Evolutionary conservation across 345 rosid genomes (phyloP).

Genomic region (Hypericum androsaemum): DNA sequence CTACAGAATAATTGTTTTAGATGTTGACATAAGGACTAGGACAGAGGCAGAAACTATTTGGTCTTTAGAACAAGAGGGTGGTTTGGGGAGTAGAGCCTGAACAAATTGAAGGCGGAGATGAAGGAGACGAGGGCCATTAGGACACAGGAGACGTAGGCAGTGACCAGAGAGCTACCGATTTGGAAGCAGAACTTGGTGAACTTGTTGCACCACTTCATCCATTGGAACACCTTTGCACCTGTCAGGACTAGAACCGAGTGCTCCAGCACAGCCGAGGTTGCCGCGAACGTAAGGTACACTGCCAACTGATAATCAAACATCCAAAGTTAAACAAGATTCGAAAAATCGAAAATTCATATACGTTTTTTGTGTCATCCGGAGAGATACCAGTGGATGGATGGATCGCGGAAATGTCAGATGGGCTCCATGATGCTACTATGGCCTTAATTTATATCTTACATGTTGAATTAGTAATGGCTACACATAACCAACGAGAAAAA

Average conservation of each 20-base stretch:
- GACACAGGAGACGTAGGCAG: slow-evolving; percentile 24
- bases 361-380: too few relatives aligned
- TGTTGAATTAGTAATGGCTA: too few relatives aligned
- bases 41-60: not conserved
- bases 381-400: too few relatives aligned
- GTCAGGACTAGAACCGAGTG: slow-evolving; percentile 35
- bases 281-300: slow-evolving; percentile 40
- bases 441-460: too few relatives aligned
- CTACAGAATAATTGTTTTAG: too few relatives aligned
- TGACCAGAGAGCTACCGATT: slow-evolving; percentile 38
- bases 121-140: slow-evolving; percentile 30
- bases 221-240: slow-evolving; percentile 43
- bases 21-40: not conserved
- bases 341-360: too few relatives aligned
- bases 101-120: slow-evolving; percentile 56
- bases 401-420: too few relatives aligned
- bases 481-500: too few relatives aligned
- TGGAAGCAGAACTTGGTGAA: slow-evolving; percentile 62
- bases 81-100: slow-evolving; percentile 52
- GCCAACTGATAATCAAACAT: slow-evolving; percentile 35
- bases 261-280: slow-evolving; percentile 30
- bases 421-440: too few relatives aligned
- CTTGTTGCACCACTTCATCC: slow-evolving; percentile 63
- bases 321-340: too few relatives aligned
- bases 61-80: slow-evolving; percentile 33